Evolutionary conservation across 1,284 basidiomycete genomes (phyloP).

Genomic region (Melampsora americana): DNA sequence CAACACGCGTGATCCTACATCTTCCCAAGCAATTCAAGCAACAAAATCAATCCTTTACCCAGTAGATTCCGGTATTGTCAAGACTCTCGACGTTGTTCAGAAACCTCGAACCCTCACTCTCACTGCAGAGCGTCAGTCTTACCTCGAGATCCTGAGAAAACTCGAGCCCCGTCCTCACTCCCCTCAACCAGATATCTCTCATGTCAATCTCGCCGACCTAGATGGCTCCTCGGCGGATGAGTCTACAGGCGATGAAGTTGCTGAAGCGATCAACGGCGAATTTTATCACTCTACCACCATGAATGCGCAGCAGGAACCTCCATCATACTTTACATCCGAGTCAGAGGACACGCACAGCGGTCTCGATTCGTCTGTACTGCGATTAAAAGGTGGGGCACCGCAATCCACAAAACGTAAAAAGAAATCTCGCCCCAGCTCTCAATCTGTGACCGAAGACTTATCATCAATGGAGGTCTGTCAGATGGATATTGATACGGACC

Average conservation of each 20-base stretch:
- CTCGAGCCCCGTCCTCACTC: neutral
- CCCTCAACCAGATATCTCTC: neutral
- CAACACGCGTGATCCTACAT: too few species aligned
- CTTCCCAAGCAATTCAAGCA: too few species aligned
- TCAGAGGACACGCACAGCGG: neutral
- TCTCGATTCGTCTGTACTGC: neutral
- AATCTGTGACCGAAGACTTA: neutral
- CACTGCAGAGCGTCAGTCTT: conserved; percentile 1
- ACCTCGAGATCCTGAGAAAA: neutral
- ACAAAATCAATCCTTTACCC: too few species aligned
- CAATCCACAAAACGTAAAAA: conserved; percentile 4
- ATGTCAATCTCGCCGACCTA: neutral
- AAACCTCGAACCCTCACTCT: neutral
- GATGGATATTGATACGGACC: neutral
- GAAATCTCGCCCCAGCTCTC: neutral
- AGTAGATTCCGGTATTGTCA: too few species aligned
- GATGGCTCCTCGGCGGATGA: neutral
- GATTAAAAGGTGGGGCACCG: conserved; percentile 37
- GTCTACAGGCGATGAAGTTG: neutral
- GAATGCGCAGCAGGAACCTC: neutral
- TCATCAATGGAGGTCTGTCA: neutral
- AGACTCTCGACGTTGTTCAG: neutral
- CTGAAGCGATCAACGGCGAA: neutral
- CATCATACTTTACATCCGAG: neutral
- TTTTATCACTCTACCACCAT: neutral